Evolutionary conservation across 331 rosid genomes (phyloP).

Genomic region (Ulmus americana): DNA sequence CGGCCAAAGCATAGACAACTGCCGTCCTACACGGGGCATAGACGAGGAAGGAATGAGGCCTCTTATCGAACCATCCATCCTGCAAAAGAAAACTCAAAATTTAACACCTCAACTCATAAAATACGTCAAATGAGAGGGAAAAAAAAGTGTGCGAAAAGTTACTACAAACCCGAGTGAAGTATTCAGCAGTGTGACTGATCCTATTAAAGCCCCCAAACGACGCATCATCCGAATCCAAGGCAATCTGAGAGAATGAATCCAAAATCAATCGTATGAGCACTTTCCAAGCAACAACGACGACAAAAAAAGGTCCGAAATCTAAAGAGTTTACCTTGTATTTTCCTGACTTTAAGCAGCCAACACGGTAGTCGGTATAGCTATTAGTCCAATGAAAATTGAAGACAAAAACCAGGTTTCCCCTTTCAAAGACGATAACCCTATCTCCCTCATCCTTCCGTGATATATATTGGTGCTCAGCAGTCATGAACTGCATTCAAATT

Average conservation of each 20-base stretch:
- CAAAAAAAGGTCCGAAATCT: not conserved
- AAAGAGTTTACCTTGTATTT: conserved; percentile 65
- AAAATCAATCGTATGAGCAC: too few relatives aligned
- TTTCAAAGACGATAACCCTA: conserved; percentile 66
- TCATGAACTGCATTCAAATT: conserved; percentile 77
- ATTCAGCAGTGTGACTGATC: conserved; percentile 58
- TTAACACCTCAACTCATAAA: not conserved
- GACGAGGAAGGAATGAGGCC: conserved; percentile 71
- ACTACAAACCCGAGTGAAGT: conserved; percentile 47
- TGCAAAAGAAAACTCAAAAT: conserved; percentile 28
- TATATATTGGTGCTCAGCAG: conserved; percentile 74
- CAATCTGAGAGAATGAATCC: conserved; percentile 42
- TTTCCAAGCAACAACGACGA: too few relatives aligned
- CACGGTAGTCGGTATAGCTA: conserved; percentile 72
- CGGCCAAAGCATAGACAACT: conserved; percentile 60
- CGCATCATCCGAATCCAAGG: conserved; percentile 74
- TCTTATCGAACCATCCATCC: conserved; percentile 61
- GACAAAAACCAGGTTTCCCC: conserved; percentile 75
- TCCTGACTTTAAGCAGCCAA: conserved; percentile 84
- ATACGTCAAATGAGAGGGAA: not conserved
- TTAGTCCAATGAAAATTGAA: conserved; percentile 89
- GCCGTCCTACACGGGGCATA: conserved; percentile 81
- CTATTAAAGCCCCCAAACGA: conserved; percentile 72
- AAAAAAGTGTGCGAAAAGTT: not conserved
- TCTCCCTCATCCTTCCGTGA: conserved; percentile 77